Percentiles rank a stretch among this genome's conserved stretches.
phyloP scores from a whole-genome alignment of 2,329 filamentous ascomycete genomes.

The Dactylellina cionopaga region DNA sequence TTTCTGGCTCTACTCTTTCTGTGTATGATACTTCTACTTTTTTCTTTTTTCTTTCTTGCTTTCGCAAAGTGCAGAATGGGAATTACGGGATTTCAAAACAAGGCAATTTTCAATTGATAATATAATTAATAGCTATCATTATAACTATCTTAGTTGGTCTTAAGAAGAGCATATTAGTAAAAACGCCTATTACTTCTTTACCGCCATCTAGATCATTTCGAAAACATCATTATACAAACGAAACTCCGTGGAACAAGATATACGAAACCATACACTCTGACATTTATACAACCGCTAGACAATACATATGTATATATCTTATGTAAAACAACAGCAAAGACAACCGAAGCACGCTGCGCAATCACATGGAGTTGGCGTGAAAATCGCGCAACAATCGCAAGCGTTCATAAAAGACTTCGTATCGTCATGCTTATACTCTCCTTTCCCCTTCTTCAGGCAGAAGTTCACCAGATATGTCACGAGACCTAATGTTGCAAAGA shows the following conservation, averaged over 20 bases:
- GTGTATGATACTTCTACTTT: constrained; percentile 47
- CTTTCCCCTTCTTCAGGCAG: constrained; percentile 33
- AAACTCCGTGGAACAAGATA: too few relatives aligned
- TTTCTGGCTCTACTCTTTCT: constrained; percentile 18
- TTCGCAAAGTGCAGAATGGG: constrained; percentile 35
- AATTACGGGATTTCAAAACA: constrained; percentile 24
- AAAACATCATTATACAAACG: too few relatives aligned
- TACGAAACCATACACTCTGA: too few relatives aligned
- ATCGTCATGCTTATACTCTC: constrained; percentile 21
- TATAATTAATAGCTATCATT: background rate
- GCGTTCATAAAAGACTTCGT: background rate
- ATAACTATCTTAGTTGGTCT: background rate
- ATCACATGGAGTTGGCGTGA: background rate
- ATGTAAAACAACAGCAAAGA: constrained; percentile 12
- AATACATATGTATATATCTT: too few relatives aligned
- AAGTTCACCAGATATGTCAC: constrained; percentile 32
- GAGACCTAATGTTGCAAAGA: constrained; percentile 11
- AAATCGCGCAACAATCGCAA: constrained; percentile 24
- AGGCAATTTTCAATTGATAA: constrained; percentile 5
- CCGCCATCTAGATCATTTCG: too few relatives aligned
- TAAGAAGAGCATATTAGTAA: background rate
- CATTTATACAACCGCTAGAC: too few relatives aligned
- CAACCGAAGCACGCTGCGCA: constrained; percentile 1
- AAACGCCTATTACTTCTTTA: background rate
- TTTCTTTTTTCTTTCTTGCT: constrained; percentile 19